Conservation (phyloP, 73 alveolate genomes). For the Paramecium caudatum region DNA sequence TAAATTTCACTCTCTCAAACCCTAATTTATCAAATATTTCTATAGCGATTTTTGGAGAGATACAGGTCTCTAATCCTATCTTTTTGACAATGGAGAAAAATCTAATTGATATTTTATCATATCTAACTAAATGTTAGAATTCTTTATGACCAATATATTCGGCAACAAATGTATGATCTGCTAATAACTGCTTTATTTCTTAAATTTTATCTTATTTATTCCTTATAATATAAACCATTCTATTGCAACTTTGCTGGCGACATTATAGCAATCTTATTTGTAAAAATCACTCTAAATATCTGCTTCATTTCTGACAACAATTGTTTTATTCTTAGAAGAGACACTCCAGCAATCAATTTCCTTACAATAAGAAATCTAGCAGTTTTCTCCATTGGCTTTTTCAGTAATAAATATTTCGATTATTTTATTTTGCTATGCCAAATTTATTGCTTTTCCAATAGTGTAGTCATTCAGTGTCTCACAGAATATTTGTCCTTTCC, state of each 20-base stretch:
- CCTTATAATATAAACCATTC: slow-evolving; percentile 4
- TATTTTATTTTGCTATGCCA: background rate
- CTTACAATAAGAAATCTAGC: slow-evolving; percentile 24
- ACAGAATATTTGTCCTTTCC: background rate
- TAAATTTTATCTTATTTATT: background rate
- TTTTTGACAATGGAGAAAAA: slow-evolving; percentile 28
- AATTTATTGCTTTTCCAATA: background rate
- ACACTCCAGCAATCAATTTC: background rate
- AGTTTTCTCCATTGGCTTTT: slow-evolving; percentile 59
- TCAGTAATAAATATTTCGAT: slow-evolving; percentile 17
- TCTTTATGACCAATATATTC: slow-evolving; percentile 41
- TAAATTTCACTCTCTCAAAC: slow-evolving; percentile 2
- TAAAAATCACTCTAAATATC: background rate
- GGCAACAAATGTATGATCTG: slow-evolving; percentile 52
- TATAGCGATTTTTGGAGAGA: background rate
- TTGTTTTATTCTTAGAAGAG: slow-evolving; percentile 23
- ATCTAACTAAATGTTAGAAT: slow-evolving; percentile 3
- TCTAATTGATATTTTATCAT: slow-evolving; percentile 23
- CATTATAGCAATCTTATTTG: background rate
- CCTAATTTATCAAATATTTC: background rate
- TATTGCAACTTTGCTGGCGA: background rate
- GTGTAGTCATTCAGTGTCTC: background rate
- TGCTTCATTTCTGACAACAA: background rate
- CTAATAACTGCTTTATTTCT: background rate
- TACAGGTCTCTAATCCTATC: background rate